These are phyloP conservation scores for Scytalidium lignicola DNA, from an alignment of 2,329 filamentous ascomycete genomes.

Conservation along the genomic window DNA sequence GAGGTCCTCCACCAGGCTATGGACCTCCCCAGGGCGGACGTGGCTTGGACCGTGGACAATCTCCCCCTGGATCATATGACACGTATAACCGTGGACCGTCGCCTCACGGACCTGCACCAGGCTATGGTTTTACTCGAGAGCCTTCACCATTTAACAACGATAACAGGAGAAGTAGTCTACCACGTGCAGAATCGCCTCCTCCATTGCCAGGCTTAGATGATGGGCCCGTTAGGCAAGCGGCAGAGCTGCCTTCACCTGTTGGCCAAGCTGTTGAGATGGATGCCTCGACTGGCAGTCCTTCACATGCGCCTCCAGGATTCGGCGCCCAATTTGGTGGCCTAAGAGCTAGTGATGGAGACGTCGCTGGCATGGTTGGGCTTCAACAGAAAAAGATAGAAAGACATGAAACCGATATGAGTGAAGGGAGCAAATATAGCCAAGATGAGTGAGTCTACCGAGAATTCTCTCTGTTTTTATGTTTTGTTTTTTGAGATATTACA, in stretches of 20 bases:
- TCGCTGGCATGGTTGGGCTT: slow-evolving; percentile 67
- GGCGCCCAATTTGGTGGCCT: slow-evolving; percentile 40
- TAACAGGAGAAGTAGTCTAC: slow-evolving; percentile 33
- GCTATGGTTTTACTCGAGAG: slow-evolving; percentile 10
- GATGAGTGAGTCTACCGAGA: slow-evolving; percentile 57
- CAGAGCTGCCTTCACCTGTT: slow-evolving; percentile 71
- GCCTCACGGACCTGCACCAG: slow-evolving; percentile 9
- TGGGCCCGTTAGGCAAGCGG: slow-evolving; percentile 52
- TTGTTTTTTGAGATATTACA: too few relatives aligned
- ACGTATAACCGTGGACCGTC: slow-evolving; percentile 11
- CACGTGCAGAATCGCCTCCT: slow-evolving; percentile 60
- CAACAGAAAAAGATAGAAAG: slow-evolving; percentile 50
- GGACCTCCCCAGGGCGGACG: not conserved
- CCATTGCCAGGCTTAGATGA: slow-evolving; percentile 46
- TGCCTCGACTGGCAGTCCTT: slow-evolving; percentile 52
- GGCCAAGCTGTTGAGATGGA: slow-evolving; percentile 79
- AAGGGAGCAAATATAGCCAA: slow-evolving; percentile 66
- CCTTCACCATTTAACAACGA: slow-evolving; percentile 19
- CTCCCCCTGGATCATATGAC: slow-evolving; percentile 10
- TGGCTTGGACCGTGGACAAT: slow-evolving; percentile 18
- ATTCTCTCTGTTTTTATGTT: too few relatives aligned
- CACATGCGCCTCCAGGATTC: slow-evolving; percentile 34
- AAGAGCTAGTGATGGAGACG: slow-evolving; percentile 64
- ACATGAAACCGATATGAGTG: slow-evolving; percentile 53
- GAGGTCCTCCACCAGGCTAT: slow-evolving; percentile 8